Conservation (phyloP, 2,329 filamentous ascomycete genomes). For the Hyphodiscus sp. region DNA sequence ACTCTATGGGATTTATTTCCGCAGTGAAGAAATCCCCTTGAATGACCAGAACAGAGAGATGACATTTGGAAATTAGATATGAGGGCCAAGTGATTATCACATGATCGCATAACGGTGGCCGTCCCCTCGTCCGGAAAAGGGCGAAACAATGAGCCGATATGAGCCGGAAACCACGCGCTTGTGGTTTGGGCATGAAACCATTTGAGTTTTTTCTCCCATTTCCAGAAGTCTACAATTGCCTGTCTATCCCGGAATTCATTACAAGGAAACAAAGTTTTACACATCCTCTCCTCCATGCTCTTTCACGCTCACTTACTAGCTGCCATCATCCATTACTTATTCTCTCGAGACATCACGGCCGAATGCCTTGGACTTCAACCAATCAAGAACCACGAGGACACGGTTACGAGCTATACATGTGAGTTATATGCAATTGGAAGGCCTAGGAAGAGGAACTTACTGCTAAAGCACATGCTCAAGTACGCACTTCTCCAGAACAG, state of each 20-base stretch:
- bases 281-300: constrained; percentile 2
- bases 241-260: constrained; percentile 20
- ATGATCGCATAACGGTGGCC: neutral
- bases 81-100: neutral
- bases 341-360: constrained; percentile 89
- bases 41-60: too few relatives aligned
- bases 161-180: neutral
- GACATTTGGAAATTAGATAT: too few relatives aligned
- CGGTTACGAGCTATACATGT: constrained; percentile 71
- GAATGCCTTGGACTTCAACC: constrained; percentile 95
- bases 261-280: constrained; percentile 12
- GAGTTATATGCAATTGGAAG: constrained; percentile 9
- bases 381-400: constrained; percentile 86
- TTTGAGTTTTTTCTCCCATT: neutral
- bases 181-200: neutral
- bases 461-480: constrained; percentile 99
- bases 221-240: constrained; percentile 13
- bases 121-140: neutral
- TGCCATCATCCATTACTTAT: constrained; percentile 36
- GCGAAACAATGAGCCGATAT: neutral
- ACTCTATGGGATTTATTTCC: neutral
- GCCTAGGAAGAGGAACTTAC: constrained; percentile 50
- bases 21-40: too few relatives aligned
- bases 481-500: constrained; percentile 98
- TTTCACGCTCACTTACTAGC: neutral